Conservation (phyloP, 768 basidiomycete genomes). For the Suillus decipiens region DNA sequence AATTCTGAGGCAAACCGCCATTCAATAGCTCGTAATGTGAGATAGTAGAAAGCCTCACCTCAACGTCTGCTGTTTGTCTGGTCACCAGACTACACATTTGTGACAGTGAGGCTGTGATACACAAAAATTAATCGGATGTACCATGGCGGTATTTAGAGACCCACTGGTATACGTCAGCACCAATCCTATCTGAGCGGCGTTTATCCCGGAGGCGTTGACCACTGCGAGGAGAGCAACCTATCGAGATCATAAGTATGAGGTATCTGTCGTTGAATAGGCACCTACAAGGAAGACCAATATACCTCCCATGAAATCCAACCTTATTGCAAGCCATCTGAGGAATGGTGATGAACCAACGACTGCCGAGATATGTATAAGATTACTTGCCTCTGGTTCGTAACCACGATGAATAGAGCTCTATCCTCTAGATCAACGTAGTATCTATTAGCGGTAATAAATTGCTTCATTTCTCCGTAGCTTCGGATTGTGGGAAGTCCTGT, state of each 20-base stretch:
- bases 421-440: constrained; percentile 74
- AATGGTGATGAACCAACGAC: not conserved
- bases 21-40: not conserved
- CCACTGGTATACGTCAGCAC: constrained; percentile 66
- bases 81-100: constrained; percentile 56
- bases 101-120: constrained; percentile 44
- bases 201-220: constrained; percentile 53
- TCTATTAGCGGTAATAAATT: constrained; percentile 67
- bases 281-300: constrained; percentile 56
- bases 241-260: not conserved
- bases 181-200: constrained; percentile 69
- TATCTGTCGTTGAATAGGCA: not conserved
- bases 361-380: constrained; percentile 1
- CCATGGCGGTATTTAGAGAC: constrained; percentile 11
- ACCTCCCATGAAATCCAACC: constrained; percentile 70
- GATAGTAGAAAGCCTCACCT: constrained; percentile 38
- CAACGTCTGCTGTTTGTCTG: constrained; percentile 64
- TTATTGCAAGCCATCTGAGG: constrained; percentile 65
- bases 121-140: not conserved
- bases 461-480: constrained; percentile 63
- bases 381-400: constrained; percentile 62
- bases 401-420: constrained; percentile 66
- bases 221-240: constrained; percentile 70
- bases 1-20: constrained; percentile 42
- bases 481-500: constrained; percentile 72